A percentile compares a stretch with the other conserved stretches of the same genome.
These are phyloP conservation scores for Stephania japonica DNA, from an alignment of 164 flowering plant species.

Conservation along the genomic window DNA sequence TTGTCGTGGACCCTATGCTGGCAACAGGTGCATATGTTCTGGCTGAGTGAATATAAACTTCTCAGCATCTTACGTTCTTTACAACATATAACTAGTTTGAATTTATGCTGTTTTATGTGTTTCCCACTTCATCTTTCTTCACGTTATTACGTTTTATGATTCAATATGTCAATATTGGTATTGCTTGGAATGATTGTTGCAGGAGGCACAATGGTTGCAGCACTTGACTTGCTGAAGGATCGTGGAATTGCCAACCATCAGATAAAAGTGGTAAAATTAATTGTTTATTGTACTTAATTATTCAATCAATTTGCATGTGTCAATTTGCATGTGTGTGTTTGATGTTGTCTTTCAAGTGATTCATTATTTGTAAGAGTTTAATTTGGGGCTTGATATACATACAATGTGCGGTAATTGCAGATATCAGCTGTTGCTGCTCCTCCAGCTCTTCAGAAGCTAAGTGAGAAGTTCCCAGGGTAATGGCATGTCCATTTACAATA, in stretches of 20 bases:
- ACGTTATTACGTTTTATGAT: background rate
- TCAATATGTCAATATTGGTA: background rate
- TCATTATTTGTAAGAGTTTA: background rate
- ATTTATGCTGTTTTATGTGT: background rate
- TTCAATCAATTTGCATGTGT: background rate
- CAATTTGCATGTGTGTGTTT: background rate
- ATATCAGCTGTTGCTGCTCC: slow-evolving; percentile 91
- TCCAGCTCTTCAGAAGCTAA: slow-evolving; percentile 94
- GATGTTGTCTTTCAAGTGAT: background rate
- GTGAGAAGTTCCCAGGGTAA: slow-evolving; percentile 90
- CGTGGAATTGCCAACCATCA: slow-evolving; percentile 66
- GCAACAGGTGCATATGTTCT: slow-evolving; percentile 66
- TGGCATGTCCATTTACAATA: background rate
- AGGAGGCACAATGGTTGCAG: slow-evolving; percentile 91
- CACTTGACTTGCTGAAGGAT: slow-evolving; percentile 61
- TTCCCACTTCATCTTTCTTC: background rate
- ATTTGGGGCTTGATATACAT: background rate
- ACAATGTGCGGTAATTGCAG: slow-evolving; percentile 30
- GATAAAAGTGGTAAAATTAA: slow-evolving; percentile 72
- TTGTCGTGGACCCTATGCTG: slow-evolving; percentile 95
- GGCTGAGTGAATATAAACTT: background rate
- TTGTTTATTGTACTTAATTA: background rate
- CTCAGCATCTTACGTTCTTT: background rate
- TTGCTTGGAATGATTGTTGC: slow-evolving; percentile 14
- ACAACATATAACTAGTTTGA: background rate